Evolutionary conservation across 2,329 filamentous ascomycete species (phyloP).

Genomic region (Colletotrichum sp.): DNA sequence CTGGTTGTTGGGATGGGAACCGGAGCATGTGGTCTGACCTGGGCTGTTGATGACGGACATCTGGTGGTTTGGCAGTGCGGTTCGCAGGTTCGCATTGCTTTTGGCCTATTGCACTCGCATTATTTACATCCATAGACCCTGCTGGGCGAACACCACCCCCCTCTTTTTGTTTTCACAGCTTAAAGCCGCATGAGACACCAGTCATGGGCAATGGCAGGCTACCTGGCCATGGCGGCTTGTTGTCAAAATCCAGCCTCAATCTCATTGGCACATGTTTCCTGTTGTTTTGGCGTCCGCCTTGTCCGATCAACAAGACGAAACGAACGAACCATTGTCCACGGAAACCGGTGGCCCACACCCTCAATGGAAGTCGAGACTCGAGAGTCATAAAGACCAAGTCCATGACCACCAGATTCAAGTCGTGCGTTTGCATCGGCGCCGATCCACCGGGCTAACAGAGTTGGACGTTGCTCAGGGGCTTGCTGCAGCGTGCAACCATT

Average conservation of each 20-base stretch:
- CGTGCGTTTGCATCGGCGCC: constrained; percentile 11
- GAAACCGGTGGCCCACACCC: constrained; percentile 13
- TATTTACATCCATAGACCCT: constrained; percentile 15
- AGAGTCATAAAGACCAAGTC: neutral
- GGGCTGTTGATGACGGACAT: constrained; percentile 16
- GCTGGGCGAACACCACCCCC: neutral
- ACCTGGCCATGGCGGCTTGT: neutral
- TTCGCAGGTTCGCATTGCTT: constrained; percentile 6
- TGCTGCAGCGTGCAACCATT: constrained; percentile 19
- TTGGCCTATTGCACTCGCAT: neutral
- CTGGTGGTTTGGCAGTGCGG: neutral
- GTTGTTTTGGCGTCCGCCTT: constrained; percentile 17
- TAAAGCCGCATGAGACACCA: neutral
- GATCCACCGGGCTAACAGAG: constrained; percentile 12
- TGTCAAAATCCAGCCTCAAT: neutral
- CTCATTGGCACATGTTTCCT: constrained; percentile 8
- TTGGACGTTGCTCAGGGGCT: constrained; percentile 19
- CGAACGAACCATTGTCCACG: constrained; percentile 17
- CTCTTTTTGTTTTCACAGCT: neutral
- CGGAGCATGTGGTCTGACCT: constrained; percentile 20
- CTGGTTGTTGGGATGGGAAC: constrained; percentile 21
- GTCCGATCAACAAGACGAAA: constrained; percentile 18
- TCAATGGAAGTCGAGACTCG: neutral
- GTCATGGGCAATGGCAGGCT: neutral
- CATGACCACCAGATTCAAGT: neutral